Percentiles rank a stretch among this genome's conserved stretches.
Evolutionary conservation across 2,329 filamentous ascomycete genomes (phyloP).

Genomic region (Tolypocladium endophyticum): DNA sequence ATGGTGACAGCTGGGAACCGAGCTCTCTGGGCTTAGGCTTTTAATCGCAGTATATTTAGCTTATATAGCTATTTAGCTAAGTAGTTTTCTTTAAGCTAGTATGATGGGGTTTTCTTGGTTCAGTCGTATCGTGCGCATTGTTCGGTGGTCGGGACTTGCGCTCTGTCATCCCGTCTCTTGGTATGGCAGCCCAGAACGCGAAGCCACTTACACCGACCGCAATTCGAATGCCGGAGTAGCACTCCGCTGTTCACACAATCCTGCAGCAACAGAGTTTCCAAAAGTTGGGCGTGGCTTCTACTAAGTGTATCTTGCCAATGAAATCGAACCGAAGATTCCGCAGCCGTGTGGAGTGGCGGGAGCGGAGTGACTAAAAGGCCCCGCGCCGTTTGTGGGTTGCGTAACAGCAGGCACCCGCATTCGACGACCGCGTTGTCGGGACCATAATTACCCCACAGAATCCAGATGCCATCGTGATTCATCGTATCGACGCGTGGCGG

Average conservation of each 20-base stretch:
- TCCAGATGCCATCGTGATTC: not conserved
- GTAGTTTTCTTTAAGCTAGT: no score
- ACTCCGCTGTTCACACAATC: not conserved
- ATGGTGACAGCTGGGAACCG: not conserved
- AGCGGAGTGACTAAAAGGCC: not conserved
- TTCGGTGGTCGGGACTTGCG: not conserved
- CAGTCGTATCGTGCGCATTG: not conserved
- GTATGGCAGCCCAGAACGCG: not conserved
- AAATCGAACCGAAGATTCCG: not conserved
- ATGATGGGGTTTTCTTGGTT: not conserved
- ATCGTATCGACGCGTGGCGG: not conserved
- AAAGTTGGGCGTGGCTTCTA: not conserved
- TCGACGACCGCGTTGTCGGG: not conserved
- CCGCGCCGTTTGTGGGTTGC: not conserved
- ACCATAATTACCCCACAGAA: not conserved
- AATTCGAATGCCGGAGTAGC: not conserved
- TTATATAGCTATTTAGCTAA: no score
- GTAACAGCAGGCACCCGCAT: not conserved
- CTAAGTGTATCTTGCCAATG: not conserved
- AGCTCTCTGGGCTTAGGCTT: no score
- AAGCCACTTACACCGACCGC: not conserved
- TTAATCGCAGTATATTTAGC: no score
- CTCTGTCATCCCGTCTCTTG: not conserved
- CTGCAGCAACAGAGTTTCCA: not conserved
- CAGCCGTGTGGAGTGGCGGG: not conserved